Evolutionary conservation across 352 stramenopile species (phyloP).

Genomic region (Globisporangium middletonii): DNA sequence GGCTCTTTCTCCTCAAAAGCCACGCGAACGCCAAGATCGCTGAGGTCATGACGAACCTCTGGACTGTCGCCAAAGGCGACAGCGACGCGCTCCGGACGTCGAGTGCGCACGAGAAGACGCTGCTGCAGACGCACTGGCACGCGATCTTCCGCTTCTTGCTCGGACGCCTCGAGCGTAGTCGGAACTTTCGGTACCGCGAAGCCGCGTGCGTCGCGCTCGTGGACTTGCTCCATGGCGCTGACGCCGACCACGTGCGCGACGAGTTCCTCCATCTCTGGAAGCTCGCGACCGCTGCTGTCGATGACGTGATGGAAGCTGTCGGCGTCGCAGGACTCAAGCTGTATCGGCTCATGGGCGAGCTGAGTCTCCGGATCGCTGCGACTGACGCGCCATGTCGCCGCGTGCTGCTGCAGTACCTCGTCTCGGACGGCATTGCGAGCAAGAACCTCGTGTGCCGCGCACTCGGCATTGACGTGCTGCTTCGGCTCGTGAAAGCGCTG

Average conservation of each 20-base stretch:
- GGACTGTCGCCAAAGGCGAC: conserved; percentile 52
- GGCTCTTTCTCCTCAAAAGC: conserved; percentile 73
- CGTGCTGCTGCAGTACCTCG: conserved; percentile 58
- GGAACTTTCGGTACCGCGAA: conserved; percentile 82
- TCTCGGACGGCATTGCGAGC: conserved; percentile 59
- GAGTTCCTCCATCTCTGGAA: conserved; percentile 66
- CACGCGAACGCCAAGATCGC: conserved; percentile 66
- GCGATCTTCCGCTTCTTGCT: conserved; percentile 56
- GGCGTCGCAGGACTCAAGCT: conserved; percentile 61
- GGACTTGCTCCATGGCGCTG: conserved; percentile 56
- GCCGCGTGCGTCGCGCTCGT: conserved; percentile 55
- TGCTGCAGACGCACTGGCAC: conserved; percentile 48
- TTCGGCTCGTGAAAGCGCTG: conserved; percentile 65
- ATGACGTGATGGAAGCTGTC: conserved; percentile 75
- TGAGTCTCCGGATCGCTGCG: conserved; percentile 60
- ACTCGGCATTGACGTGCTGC: conserved; percentile 64
- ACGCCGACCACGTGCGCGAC: conserved; percentile 32
- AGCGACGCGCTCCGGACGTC: conserved; percentile 8
- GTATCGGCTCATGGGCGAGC: conserved; percentile 62
- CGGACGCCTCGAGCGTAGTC: conserved; percentile 44
- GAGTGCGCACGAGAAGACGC: conserved; percentile 34
- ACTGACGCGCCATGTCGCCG: conserved; percentile 40
- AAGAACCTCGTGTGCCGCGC: conserved; percentile 61
- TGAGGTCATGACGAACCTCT: conserved; percentile 60
- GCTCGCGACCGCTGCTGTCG: conserved; percentile 55